Evolutionary conservation across 2,329 filamentous ascomycete genomes (phyloP).

Genomic region (Berkeleyomyces basicola): DNA sequence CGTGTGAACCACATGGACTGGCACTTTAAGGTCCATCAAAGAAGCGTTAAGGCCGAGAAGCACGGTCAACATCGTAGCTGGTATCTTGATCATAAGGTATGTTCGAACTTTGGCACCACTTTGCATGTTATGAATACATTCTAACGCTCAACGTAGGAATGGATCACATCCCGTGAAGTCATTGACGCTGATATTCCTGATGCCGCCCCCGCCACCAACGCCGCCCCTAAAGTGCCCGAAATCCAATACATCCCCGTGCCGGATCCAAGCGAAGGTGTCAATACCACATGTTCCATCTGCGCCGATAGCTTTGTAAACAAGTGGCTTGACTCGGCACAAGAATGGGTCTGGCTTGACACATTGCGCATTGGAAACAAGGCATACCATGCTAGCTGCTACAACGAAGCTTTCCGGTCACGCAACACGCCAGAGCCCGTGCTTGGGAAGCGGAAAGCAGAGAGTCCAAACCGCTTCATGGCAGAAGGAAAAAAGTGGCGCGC

Average conservation of each 20-base stretch:
- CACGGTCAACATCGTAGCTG: constrained; percentile 81
- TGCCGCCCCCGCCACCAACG: constrained; percentile 23
- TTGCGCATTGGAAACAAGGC: constrained; percentile 60
- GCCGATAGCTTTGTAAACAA: constrained; percentile 87
- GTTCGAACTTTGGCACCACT: constrained; percentile 19
- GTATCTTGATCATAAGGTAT: constrained; percentile 78
- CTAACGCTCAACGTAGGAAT: constrained; percentile 44
- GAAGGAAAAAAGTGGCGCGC: constrained; percentile 14
- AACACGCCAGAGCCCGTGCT: constrained; percentile 39
- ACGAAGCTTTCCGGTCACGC: constrained; percentile 57
- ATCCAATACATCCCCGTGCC: constrained; percentile 70
- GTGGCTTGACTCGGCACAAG: constrained; percentile 83
- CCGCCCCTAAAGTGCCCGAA: constrained; percentile 32
- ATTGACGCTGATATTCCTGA: constrained; percentile 45
- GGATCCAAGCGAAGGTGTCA: constrained; percentile 55
- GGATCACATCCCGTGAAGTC: constrained; percentile 70
- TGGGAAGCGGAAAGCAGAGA: constrained; percentile 56
- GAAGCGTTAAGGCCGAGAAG: constrained; percentile 71
- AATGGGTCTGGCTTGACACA: constrained; percentile 94
- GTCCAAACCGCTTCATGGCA: constrained; percentile 6
- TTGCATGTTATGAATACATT: not conserved
- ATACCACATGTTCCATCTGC: constrained; percentile 78
- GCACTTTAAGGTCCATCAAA: constrained; percentile 90
- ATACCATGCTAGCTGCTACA: constrained; percentile 80
- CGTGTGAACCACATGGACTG: constrained; percentile 93